Evolutionary conservation across 164 flowering plant genomes (phyloP), one percentile per base, ranked within the genome.

Genomic region (Vitis rotundifolia): DNA sequence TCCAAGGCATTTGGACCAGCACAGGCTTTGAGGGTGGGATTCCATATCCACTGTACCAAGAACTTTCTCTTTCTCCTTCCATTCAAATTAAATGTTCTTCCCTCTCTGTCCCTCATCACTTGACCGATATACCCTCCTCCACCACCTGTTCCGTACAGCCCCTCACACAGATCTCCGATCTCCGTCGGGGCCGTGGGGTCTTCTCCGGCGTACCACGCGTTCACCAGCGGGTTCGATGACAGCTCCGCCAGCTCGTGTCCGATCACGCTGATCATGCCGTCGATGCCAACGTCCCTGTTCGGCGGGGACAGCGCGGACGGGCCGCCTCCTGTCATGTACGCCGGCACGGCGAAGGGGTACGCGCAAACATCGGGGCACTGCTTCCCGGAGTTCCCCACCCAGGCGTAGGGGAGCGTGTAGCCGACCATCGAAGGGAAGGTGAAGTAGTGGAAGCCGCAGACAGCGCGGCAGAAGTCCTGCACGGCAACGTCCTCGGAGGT

Each of bases 201-300:
- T 74, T 91, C 97, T 2, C 98, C 99, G 5, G 97, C 97, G 71
- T 92, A 94, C 99, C 99, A 94, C 2, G 98, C 99, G 62, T 92
- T 94, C 59, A 91, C 81, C 68, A 94, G 72, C 16, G 99, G 99
- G 66, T 94, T 92, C 16, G 98, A 84, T 5, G 96, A 57, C 61
- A 94, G 69, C 80, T 94, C 99, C 18, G 99, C 97, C 48, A 95
- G 74, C 80, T 95, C 99, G 75, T 95, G 99, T 1, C 73, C 99
- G 10, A 95, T 91, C 65, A 95, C 98, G 64, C 97, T 94, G 63
- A 92, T 79, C 99, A 94, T 94, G 15, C 99, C 99, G 62, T 94
- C 99, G 49, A 91, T 75, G 2, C 90, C 99, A 12, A 85, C 82
- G 66, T 92, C 96, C 19, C 81, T 79, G 66, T 92, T 94, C 3